Base-by-base conservation (phyloP, 371 early-diverging fungal species). In the Entomophthora muscae region DNA sequence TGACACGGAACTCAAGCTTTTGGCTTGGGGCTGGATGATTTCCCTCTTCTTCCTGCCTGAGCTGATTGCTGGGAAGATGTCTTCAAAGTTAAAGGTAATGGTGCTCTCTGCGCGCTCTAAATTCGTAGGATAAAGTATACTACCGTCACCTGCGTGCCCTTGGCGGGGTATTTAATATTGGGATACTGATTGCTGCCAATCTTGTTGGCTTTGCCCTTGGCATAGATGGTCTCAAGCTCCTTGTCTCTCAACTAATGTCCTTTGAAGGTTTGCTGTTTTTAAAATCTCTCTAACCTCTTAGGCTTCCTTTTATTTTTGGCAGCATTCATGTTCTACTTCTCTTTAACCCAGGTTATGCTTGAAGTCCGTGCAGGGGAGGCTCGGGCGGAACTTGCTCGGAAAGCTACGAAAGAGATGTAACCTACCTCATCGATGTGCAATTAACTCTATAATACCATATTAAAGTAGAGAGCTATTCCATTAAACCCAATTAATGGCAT, bases 21-120 rank as follows among this genome's bases (percentile, higher is more conserved):
- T 94, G 63, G 86, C 88, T 5, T 95, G 95, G 95, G 91, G 89
- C 3, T 94, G 95, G 95, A 71, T 94, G 12, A 86, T 95, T 52
- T 80, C 79, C 1, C 65, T 91, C 27, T 84, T 93, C 64, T 79
- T 95, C 31, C 52, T 93, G 53, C 95, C 95, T 1, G 95, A 95
- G 70, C 73, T 82, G 3, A 64, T 91, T 29, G 79, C 81, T 13
- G 72, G 79, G 26, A 75, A 71, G 42, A 30, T 83, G n/a, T 85
- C 88, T 75, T 76, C 73, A 21, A 73, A 64, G 32, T 70, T 1
- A 23, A 58, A 31, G 42, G 56, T 58, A 42, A 33, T n/a, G n/a
- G n/a, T 31, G 26, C 28, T 56, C 27, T 21, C 33, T 58, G 2
- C 27, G 24, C 12, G 31, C 58, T 32, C 13, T 7, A 68, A 83